Evolutionary conservation across 805 yeast species (phyloP).

Genomic region (Spathaspora hagerdaliae): DNA sequence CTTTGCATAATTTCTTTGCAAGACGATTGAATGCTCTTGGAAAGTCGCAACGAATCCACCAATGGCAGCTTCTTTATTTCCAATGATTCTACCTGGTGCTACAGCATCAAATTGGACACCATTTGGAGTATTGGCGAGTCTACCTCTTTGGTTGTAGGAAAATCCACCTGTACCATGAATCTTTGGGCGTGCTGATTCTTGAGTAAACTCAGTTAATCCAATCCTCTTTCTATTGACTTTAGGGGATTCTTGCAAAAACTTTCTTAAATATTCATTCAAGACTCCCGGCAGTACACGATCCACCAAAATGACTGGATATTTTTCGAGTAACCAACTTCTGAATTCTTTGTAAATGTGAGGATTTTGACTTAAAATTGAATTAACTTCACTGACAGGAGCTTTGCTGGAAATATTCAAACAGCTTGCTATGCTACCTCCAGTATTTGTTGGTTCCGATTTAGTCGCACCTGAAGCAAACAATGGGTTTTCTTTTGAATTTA

Average conservation of each 20-base stretch:
- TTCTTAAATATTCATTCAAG: conserved; percentile 23
- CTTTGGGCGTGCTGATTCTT: conserved; percentile 15
- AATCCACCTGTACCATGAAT: conserved; percentile 75
- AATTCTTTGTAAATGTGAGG: conserved; percentile 49
- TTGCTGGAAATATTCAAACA: conserved; percentile 28
- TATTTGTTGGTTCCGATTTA: conserved; percentile 13
- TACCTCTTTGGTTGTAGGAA: conserved; percentile 64
- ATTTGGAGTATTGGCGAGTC: conserved; percentile 64
- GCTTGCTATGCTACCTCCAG: conserved; percentile 25
- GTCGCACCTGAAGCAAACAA: conserved; percentile 35
- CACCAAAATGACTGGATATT: conserved; percentile 39
- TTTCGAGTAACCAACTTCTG: conserved; percentile 48
- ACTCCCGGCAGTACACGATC: conserved; percentile 7
- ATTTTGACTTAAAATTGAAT: conserved; percentile 35
- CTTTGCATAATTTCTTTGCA: conserved; percentile 37
- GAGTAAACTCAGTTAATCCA: conserved; percentile 20
- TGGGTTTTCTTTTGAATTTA: conserved; percentile 32
- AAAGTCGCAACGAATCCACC: conserved; percentile 40
- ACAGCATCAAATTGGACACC: conserved; percentile 55
- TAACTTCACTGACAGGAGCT: conserved; percentile 25
- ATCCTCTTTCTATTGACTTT: conserved; percentile 18
- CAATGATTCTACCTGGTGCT: conserved; percentile 66
- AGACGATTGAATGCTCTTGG: conserved; percentile 31
- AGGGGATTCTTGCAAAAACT: conserved; percentile 23
- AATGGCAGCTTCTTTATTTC: conserved; percentile 49